Evolutionary conservation across 345 rosid species (phyloP).

Genomic region (Gossypium turneri): DNA sequence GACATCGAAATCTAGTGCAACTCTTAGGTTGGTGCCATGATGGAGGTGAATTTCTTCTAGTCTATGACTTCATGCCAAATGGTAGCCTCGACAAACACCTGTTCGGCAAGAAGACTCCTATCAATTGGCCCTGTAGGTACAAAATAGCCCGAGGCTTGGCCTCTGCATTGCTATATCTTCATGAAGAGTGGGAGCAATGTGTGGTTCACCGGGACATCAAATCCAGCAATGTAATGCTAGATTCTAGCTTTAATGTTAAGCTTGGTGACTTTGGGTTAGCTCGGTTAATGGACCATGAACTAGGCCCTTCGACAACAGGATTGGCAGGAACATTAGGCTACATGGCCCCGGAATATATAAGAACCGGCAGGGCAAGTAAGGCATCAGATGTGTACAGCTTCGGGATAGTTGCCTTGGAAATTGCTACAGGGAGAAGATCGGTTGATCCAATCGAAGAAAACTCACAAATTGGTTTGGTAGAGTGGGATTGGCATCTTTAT

Average conservation of each 20-base stretch:
- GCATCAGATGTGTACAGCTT: conserved; percentile 43
- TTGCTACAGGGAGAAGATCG: conserved; percentile 34
- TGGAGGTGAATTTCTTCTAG: conserved; percentile 25
- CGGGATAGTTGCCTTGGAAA: conserved; percentile 37
- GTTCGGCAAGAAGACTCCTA: conserved; percentile 20
- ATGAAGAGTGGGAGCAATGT: conserved; percentile 46
- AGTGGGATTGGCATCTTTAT: conserved; percentile 43
- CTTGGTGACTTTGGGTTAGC: conserved; percentile 50
- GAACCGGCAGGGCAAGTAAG: conserved; percentile 29
- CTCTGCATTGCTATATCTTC: conserved; percentile 34
- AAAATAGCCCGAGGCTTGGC: conserved; percentile 31
- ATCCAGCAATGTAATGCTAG: conserved; percentile 34
- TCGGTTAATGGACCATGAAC: conserved; percentile 34
- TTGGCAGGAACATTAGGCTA: conserved; percentile 46
- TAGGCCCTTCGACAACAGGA: conserved; percentile 31
- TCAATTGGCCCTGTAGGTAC: conserved; percentile 29
- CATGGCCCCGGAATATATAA: conserved; percentile 39
- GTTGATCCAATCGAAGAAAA: conserved; percentile 11
- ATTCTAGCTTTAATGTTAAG: conserved; percentile 35
- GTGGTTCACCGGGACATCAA: conserved; percentile 40
- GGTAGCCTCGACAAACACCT: conserved; percentile 34
- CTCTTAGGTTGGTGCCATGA: conserved; percentile 46
- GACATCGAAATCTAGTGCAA: conserved; percentile 41
- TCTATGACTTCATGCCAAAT: conserved; percentile 37
- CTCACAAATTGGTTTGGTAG: conserved; percentile 28